Evolutionary conservation across 768 basidiomycete species (phyloP).

Genomic region (Sporobolomyces phaffii): DNA sequence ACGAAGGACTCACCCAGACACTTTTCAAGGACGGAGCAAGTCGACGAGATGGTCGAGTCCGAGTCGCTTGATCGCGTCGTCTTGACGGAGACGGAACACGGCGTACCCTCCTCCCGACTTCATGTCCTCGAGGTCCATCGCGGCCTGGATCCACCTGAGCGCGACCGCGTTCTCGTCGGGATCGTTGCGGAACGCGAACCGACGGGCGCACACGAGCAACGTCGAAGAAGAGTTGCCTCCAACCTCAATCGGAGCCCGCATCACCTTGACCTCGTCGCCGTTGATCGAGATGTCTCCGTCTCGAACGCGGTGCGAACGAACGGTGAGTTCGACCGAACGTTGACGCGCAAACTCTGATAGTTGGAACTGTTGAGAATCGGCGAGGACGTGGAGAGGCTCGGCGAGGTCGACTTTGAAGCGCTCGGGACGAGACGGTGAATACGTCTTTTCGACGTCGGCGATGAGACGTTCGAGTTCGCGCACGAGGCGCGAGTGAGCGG

Average conservation of each 20-base stretch:
- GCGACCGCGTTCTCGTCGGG: not conserved
- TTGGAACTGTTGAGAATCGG: not conserved
- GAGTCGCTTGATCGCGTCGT: not conserved
- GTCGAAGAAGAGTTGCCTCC: constrained; percentile 49
- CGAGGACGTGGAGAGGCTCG: constrained; percentile 5
- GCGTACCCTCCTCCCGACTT: not conserved
- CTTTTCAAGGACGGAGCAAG: not conserved
- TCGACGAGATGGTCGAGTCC: not conserved
- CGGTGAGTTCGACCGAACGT: no score
- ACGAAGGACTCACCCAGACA: no score
- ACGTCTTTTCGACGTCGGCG: constrained; percentile 11
- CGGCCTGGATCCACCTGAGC: not conserved
- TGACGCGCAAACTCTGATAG: no score
- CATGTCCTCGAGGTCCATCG: not conserved
- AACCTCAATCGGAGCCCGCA: not conserved
- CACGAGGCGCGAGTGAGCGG: not conserved
- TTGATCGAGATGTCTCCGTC: not conserved
- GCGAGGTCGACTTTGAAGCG: not conserved
- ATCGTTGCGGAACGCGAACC: constrained; percentile 64
- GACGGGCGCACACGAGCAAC: constrained; percentile 73
- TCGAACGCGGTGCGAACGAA: no score
- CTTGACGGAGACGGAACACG: not conserved
- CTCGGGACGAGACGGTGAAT: not conserved
- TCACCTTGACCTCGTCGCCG: not conserved
- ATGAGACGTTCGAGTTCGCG: not conserved